Evolutionary conservation across 768 basidiomycete genomes (phyloP).

Genomic region (Tephrocybe sp.): DNA sequence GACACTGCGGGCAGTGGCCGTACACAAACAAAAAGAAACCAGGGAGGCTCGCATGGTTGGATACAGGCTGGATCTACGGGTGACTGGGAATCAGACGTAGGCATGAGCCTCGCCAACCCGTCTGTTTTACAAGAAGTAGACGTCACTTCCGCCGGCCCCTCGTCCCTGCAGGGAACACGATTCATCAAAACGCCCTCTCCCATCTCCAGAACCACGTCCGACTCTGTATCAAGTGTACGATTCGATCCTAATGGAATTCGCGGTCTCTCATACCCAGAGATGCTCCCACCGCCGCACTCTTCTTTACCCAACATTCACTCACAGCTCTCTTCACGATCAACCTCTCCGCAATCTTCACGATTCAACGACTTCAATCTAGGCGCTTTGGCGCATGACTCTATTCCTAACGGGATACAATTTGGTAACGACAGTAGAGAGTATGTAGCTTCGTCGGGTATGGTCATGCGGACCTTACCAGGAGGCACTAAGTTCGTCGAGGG

Average conservation of each 20-base stretch:
- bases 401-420: slow-evolving; percentile 7
- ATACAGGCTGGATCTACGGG: slow-evolving; percentile 48
- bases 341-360: slow-evolving; percentile 28
- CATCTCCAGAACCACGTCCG: slow-evolving; percentile 23
- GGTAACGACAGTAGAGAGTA: slow-evolving; percentile 15
- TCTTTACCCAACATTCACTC: slow-evolving; percentile 28
- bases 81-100: slow-evolving; percentile 40
- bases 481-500: slow-evolving; percentile 52
- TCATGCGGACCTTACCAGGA: slow-evolving; percentile 39
- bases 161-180: slow-evolving; percentile 4
- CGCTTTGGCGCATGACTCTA: slow-evolving; percentile 17
- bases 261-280: slow-evolving; percentile 22
- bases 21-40: slow-evolving; percentile 7
- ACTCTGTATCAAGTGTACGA: slow-evolving; percentile 28
- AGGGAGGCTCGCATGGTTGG: slow-evolving; percentile 44
- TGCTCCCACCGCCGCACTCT: slow-evolving; percentile 20
- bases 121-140: slow-evolving; percentile 2
- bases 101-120: slow-evolving; percentile 5
- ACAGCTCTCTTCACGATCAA: slow-evolving; percentile 29
- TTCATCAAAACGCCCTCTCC: slow-evolving; percentile 14
- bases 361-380: slow-evolving; percentile 22
- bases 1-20: neutral
- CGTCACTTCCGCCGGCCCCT: slow-evolving; percentile 4
- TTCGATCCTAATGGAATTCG: slow-evolving; percentile 27
- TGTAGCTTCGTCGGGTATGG: slow-evolving; percentile 18